Percentiles rank a stretch among this genome's conserved stretches.
These are phyloP conservation scores for Wallacemonas collosoma DNA, from an alignment of 208 protist species.

Conservation along the genomic window DNA sequence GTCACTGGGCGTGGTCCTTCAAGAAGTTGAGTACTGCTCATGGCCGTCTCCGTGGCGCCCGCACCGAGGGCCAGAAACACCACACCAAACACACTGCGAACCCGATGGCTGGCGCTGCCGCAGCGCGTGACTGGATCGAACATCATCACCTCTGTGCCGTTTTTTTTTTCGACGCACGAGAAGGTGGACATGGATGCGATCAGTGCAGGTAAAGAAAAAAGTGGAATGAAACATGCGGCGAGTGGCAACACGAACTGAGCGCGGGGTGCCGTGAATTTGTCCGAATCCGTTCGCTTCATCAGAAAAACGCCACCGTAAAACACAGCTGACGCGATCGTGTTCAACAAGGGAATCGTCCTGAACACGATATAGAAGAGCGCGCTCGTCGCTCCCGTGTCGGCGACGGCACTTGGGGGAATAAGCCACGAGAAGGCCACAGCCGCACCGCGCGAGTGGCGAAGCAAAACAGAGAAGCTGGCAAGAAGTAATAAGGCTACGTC, in stretches of 20 bases:
- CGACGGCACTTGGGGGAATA: not conserved
- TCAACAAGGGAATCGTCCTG: conserved; percentile 6
- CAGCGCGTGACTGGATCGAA: conserved; percentile 11
- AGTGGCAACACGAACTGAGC: not conserved
- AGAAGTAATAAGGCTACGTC: not conserved
- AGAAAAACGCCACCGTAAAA: conserved; percentile 18
- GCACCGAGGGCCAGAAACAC: not conserved
- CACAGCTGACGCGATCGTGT: conserved; percentile 5
- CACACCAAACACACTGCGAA: not conserved
- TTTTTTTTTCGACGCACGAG: not conserved
- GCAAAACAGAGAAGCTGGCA: not conserved
- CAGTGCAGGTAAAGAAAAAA: conserved; percentile 8
- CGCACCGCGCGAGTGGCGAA: not conserved
- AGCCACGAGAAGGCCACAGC: not conserved
- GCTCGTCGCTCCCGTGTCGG: not conserved
- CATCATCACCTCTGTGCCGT: conserved; percentile 1
- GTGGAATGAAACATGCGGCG: not conserved
- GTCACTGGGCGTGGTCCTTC: not conserved
- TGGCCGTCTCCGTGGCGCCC: not conserved
- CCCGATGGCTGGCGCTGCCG: not conserved
- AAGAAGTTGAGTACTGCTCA: conserved; percentile 5
- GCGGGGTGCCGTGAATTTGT: not conserved
- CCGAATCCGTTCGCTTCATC: conserved; percentile 15
- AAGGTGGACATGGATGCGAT: not conserved
- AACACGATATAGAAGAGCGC: not conserved